Base-by-base conservation (phyloP, 1,139 yeast species). In the Saccharomycopsis crataegensis region DNA sequence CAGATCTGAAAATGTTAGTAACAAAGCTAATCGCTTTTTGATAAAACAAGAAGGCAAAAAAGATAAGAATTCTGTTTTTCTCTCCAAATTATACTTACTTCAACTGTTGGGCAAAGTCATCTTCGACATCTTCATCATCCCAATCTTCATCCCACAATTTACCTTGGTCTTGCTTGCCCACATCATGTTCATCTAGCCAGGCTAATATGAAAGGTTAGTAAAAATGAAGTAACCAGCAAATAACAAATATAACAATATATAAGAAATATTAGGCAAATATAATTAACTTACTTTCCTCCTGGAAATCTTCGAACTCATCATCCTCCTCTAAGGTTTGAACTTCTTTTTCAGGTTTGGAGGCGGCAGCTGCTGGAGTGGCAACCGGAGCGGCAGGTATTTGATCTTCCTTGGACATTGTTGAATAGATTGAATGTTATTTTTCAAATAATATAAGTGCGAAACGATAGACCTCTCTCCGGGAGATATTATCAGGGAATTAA, bases 251-350 rank as follows among this genome's bases (percentile, higher is more conserved):
- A 4, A 22, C 28, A 22, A 22, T 22, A 22, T 22, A 22, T 22
- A 3, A 22, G 28, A 22, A 22, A 4, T 22, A 22, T 22, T 3
- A 22, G 4, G 28, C 28, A 2, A 22, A 22, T 22, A 22, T 2
- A 22, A 14, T 8, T 14, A 67, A 66, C 86, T 73, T 73, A 69
- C 85, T 80, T 63, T 88, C 96, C 53, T 82, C 90, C 3, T 96
- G 96, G 69, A 90, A 90, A 65, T 90, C 97, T 72, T 90, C 97
- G 67, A 90, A 90, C 68, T 89, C 96, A 67, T 90, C 96, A 65
- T 90, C 96, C 62, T 88, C 96, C 65, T 89, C 96, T 55, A 89
- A 73, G 1, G 91, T 78, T 63, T 79, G 58, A 8, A 56, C 45
- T 43, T 56, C 51, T 38, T 54, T 79, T 64, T 79, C 73, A 43